phyloP scores from a whole-genome alignment of 441 rosid species.

The Pelargonium cotyledonis region DNA sequence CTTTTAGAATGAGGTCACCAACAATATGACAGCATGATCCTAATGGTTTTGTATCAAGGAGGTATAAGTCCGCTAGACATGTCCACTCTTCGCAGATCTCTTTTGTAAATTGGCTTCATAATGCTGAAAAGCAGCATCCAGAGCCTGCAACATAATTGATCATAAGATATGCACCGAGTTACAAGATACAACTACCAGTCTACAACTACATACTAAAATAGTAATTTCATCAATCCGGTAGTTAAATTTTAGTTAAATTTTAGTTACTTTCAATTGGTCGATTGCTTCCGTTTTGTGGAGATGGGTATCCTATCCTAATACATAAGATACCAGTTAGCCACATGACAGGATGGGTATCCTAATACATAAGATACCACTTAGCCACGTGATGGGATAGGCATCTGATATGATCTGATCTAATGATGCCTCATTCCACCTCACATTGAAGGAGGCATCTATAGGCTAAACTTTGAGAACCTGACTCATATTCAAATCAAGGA shows the following conservation, averaged over 20 bases:
- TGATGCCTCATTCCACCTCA: no score
- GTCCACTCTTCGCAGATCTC: not conserved
- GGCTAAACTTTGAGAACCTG: no score
- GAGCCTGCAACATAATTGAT: not conserved
- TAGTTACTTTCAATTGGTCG: no score
- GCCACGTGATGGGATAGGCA: no score
- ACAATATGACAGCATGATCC: not conserved
- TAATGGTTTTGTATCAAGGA: not conserved
- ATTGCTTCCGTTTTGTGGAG: no score
- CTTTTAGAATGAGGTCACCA: not conserved
- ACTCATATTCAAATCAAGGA: no score
- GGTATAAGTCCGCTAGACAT: not conserved
- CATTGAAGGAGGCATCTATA: no score
- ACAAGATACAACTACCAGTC: not conserved
- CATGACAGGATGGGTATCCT: no score
- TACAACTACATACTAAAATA: not conserved
- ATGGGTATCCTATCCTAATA: no score
- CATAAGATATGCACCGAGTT: not conserved
- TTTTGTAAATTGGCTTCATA: constrained; percentile 7
- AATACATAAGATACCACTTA: no score
- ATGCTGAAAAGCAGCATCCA: constrained; percentile 3
- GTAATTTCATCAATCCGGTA: not conserved
- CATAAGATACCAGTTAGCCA: no score
- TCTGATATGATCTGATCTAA: no score
- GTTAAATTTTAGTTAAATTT: not conserved